phyloP scores from a whole-genome alignment of 345 rosid species.

The Aquilaria yunnanensis region DNA sequence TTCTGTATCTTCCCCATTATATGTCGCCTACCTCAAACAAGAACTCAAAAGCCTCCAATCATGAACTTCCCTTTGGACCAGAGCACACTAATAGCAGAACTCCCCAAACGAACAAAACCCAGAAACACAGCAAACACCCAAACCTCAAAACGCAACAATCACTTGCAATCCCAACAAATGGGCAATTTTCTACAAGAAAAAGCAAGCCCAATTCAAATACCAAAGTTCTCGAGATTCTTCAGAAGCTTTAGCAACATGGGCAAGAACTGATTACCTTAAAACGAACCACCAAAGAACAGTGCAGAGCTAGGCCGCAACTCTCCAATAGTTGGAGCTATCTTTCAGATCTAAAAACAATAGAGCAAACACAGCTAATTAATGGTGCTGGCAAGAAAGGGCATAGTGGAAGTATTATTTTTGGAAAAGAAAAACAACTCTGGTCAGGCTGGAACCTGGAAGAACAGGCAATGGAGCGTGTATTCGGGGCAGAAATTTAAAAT shows the following conservation, averaged over 20 bases:
- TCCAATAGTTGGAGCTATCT: background rate
- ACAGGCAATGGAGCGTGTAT: slow-evolving; percentile 2
- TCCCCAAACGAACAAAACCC: slow-evolving; percentile 1
- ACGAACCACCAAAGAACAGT: background rate
- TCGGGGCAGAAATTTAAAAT: slow-evolving; percentile 8
- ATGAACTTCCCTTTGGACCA: background rate
- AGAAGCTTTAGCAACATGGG: slow-evolving; percentile 15
- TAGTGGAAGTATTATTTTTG: slow-evolving; percentile 2
- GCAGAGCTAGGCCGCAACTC: slow-evolving; percentile 14
- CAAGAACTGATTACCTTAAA: slow-evolving; percentile 4
- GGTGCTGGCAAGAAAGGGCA: background rate
- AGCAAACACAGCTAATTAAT: background rate
- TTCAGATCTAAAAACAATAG: slow-evolving; percentile 28
- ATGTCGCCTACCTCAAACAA: slow-evolving; percentile 17
- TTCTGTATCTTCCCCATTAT: slow-evolving; percentile 30
- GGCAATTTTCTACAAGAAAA: background rate
- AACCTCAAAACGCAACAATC: slow-evolving; percentile 11
- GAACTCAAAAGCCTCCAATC: background rate
- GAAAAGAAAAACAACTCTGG: background rate
- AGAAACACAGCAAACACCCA: slow-evolving; percentile 12
- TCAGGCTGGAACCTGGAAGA: too few relatives aligned
- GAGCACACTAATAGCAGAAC: background rate
- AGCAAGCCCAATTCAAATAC: slow-evolving; percentile 7
- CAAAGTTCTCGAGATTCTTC: background rate
- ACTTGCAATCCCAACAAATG: slow-evolving; percentile 4